Evolutionary conservation across 2,329 filamentous ascomycete genomes (phyloP).

Genomic region (Stachybotrys echinatus): DNA sequence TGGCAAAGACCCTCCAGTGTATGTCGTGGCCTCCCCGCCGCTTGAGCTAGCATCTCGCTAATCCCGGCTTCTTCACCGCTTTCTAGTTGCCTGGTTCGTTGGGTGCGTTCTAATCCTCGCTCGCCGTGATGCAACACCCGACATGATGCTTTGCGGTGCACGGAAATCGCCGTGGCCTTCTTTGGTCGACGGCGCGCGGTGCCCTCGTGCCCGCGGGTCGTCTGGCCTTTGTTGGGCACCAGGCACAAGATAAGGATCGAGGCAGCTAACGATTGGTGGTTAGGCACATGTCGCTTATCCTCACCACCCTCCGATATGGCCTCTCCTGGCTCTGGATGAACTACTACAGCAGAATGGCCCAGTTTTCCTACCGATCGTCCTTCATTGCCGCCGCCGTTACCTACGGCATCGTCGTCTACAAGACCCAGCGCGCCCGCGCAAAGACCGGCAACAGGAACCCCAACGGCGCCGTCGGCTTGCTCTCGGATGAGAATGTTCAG

Average conservation of each 20-base stretch:
- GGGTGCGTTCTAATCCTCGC: constrained; percentile 58
- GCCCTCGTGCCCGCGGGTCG: too few species aligned
- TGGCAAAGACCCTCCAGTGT: constrained; percentile 93
- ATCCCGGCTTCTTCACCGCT: constrained; percentile 11
- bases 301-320: constrained; percentile 76
- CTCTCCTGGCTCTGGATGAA: constrained; percentile 88
- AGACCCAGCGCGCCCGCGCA: constrained; percentile 83
- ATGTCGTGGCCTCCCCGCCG: constrained; percentile 32
- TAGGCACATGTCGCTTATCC: constrained; percentile 81
- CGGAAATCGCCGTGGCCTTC: too few species aligned
- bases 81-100: constrained; percentile 69
- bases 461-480: constrained; percentile 57
- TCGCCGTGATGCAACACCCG: neutral
- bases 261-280: constrained; percentile 5
- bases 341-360: constrained; percentile 70
- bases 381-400: constrained; percentile 87
- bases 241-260: neutral
- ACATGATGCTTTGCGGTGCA: neutral
- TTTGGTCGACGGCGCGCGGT: too few species aligned
- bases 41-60: constrained; percentile 10
- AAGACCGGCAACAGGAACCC: constrained; percentile 64
- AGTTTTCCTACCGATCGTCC: constrained; percentile 81
- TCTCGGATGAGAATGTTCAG: constrained; percentile 93
- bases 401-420: constrained; percentile 98
- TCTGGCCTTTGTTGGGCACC: too few species aligned